Evolutionary conservation across 1,284 basidiomycete genomes (phyloP).

Genomic region (Caloboletus inedulis): DNA sequence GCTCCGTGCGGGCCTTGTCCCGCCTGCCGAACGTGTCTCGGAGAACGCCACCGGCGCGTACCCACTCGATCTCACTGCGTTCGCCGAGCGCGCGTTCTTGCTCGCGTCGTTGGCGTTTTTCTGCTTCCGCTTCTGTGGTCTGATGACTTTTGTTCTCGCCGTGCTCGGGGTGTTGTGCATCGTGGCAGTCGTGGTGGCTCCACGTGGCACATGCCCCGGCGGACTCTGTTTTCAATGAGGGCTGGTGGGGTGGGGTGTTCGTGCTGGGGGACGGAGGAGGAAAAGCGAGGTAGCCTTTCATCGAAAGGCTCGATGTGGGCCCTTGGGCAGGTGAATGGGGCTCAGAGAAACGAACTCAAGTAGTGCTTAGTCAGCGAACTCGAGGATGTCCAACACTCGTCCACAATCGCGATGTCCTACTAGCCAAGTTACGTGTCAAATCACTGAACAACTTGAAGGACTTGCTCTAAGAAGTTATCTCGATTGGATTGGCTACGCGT

Average conservation of each 20-base stretch:
- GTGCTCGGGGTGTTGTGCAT: not conserved
- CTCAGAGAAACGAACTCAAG: too few relatives aligned
- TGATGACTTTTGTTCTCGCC: not conserved
- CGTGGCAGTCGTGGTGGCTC: not conserved
- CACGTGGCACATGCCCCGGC: slow-evolving; percentile 3
- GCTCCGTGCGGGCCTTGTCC: slow-evolving; percentile 46
- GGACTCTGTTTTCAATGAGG: not conserved
- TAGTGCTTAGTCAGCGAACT: too few relatives aligned
- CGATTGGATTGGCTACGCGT: too few relatives aligned
- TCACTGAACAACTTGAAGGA: too few relatives aligned
- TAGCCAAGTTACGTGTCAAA: too few relatives aligned
- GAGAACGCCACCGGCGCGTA: slow-evolving; percentile 53
- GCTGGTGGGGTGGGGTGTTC: not conserved
- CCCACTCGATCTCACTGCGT: slow-evolving; percentile 55
- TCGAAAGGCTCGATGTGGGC: too few relatives aligned
- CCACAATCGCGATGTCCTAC: too few relatives aligned
- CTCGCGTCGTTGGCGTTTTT: slow-evolving; percentile 24
- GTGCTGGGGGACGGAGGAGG: slow-evolving; percentile 12
- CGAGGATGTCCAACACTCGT: too few relatives aligned
- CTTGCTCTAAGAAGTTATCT: too few relatives aligned
- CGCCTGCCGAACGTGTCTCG: slow-evolving; percentile 45
- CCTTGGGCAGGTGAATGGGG: too few relatives aligned
- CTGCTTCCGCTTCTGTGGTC: slow-evolving; percentile 21
- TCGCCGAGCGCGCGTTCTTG: slow-evolving; percentile 33
- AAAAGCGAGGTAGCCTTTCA: slow-evolving; percentile 29